phyloP scores from a whole-genome alignment of 177 flowering plant species.

The Vitis hybrid region DNA sequence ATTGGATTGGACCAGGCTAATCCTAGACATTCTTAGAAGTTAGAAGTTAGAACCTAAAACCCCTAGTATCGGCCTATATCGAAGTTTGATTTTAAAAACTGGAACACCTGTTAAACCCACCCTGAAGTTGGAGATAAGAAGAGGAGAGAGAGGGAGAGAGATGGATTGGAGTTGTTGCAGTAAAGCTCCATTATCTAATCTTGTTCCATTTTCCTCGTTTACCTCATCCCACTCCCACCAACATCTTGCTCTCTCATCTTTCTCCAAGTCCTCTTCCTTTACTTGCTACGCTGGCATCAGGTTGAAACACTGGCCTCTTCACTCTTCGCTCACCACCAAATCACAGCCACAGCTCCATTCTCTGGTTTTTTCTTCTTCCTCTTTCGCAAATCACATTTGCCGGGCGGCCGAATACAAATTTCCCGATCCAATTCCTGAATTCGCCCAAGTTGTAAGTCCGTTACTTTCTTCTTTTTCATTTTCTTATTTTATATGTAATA shows the following conservation, averaged over 20 bases:
- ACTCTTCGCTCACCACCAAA: neutral
- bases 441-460: constrained; percentile 69
- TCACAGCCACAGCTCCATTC: neutral
- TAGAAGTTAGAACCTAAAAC: no score
- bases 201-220: constrained; percentile 8
- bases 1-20: no score
- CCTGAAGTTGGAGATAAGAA: neutral
- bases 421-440: constrained; percentile 96
- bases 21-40: no score
- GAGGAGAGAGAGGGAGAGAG: neutral
- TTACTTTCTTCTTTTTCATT: neutral
- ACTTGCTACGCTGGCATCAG: neutral
- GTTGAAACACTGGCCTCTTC: neutral
- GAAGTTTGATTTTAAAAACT: no score
- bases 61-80: no score
- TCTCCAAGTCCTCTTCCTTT: neutral
- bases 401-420: constrained; percentile 80
- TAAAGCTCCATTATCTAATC: constrained; percentile 1
- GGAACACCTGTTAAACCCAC: neutral
- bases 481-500: neutral
- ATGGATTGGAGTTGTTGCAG: neutral
- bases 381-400: constrained; percentile 39
- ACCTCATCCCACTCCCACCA: neutral
- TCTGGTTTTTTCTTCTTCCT: neutral
- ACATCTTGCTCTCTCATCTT: neutral